These are phyloP conservation scores for Chrysanthemum seticuspe DNA, from an alignment of 129 eudicot species.

Conservation along the genomic window DNA sequence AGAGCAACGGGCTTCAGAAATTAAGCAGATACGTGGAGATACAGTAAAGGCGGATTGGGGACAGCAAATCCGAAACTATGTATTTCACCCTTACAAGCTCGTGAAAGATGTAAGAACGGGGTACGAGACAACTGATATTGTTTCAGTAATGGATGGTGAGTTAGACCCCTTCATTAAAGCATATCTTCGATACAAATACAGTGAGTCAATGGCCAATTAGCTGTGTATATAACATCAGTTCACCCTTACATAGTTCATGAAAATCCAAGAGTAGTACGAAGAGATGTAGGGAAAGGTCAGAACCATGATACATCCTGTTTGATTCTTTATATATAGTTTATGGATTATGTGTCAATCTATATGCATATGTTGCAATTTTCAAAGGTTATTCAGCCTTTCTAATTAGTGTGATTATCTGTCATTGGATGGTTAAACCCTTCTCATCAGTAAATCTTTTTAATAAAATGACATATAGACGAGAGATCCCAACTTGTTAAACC, in stretches of 20 bases:
- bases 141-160: constrained; percentile 97
- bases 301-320: not conserved
- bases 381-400: not conserved
- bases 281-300: not conserved
- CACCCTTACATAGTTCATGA: not conserved
- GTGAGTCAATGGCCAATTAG: constrained; percentile 39
- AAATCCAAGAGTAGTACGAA: not conserved
- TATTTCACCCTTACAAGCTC: constrained; percentile 95
- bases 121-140: constrained; percentile 70
- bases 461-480: no score
- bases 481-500: no score
- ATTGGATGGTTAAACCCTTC: no score
- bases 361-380: not conserved
- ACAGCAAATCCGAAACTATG: constrained; percentile 89
- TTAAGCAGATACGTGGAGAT: constrained; percentile 93
- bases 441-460: no score
- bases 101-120: constrained; percentile 96
- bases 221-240: not conserved
- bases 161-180: constrained; percentile 90
- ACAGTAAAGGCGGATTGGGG: constrained; percentile 98
- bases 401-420: no score
- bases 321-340: not conserved
- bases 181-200: constrained; percentile 74
- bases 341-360: not conserved
- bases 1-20: constrained; percentile 93